phyloP scores from a whole-genome alignment of 306 rosid genomes.

The Hylodesmum podocarpum region DNA sequence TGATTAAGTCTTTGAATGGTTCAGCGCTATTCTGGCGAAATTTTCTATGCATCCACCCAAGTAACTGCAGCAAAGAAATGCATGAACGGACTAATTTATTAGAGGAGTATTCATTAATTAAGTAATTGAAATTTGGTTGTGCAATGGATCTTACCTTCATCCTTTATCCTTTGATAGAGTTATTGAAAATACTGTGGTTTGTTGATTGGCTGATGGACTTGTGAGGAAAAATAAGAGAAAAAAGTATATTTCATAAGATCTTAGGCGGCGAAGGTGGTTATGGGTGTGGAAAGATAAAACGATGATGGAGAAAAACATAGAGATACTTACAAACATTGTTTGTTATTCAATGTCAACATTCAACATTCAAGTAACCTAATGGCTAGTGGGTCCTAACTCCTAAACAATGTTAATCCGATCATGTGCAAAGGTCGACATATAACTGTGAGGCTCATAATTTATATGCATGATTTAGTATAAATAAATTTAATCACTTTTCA shows the following conservation, averaged over 20 bases:
- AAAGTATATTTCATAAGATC: conserved; percentile 32
- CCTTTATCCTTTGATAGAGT: conserved; percentile 40
- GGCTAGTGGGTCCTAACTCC: conserved; percentile 55
- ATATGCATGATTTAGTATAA: not conserved
- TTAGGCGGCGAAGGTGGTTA: conserved; percentile 17
- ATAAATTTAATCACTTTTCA: not conserved
- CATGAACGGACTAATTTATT: not conserved
- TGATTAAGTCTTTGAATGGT: conserved; percentile 57
- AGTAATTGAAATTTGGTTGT: not conserved
- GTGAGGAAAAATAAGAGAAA: conserved; percentile 19
- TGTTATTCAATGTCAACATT: conserved; percentile 40
- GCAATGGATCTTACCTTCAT: conserved; percentile 62
- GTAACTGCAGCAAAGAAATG: conserved; percentile 49
- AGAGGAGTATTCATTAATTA: too few species aligned
- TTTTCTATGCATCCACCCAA: conserved; percentile 90
- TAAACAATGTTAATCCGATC: conserved; percentile 21
- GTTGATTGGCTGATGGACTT: conserved; percentile 34
- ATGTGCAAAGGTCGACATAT: conserved; percentile 36
- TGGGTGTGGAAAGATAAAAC: conserved; percentile 28
- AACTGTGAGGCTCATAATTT: conserved; percentile 16
- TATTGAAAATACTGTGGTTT: conserved; percentile 33
- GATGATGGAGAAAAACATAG: conserved; percentile 53
- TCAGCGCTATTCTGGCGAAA: conserved; percentile 73
- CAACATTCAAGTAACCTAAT: conserved; percentile 53
- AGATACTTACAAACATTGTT: conserved; percentile 60